These are phyloP conservation scores for Lepidium didymum DNA, from an alignment of 345 rosid genomes.

Conservation along the genomic window DNA sequence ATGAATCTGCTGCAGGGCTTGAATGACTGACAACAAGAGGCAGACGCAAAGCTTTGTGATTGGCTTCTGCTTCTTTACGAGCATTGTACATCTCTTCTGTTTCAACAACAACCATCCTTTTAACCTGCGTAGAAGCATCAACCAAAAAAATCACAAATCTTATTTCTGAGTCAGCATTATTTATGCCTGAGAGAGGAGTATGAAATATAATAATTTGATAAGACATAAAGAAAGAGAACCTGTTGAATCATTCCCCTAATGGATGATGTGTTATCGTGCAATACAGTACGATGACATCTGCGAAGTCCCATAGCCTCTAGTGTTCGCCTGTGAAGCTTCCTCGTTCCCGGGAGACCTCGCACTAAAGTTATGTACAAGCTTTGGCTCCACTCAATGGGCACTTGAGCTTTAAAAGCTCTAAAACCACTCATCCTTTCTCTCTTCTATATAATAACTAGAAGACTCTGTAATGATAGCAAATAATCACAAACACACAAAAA, in stretches of 20 bases:
- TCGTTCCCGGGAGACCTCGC: slow-evolving; percentile 79
- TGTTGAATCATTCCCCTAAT: slow-evolving; percentile 75
- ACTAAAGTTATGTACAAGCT: slow-evolving; percentile 64
- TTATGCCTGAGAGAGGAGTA: background rate
- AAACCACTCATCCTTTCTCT: slow-evolving; percentile 54
- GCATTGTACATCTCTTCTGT: slow-evolving; percentile 78
- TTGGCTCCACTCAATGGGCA: slow-evolving; percentile 59
- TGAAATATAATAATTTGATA: background rate
- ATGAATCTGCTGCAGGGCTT: slow-evolving; percentile 28
- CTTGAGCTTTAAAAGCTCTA: slow-evolving; percentile 65
- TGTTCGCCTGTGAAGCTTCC: slow-evolving; percentile 75
- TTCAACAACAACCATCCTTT: slow-evolving; percentile 66
- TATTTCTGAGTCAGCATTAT: background rate
- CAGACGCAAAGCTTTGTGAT: slow-evolving; percentile 50
- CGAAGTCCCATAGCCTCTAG: slow-evolving; percentile 65
- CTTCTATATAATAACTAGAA: background rate
- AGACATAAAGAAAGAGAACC: slow-evolving; percentile 26
- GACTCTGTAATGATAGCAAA: background rate
- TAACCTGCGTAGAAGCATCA: slow-evolving; percentile 37
- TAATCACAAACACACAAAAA: background rate
- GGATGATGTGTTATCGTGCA: slow-evolving; percentile 55
- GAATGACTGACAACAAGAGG: slow-evolving; percentile 55
- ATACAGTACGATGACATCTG: slow-evolving; percentile 69
- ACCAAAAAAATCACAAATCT: background rate
- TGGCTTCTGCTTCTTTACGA: slow-evolving; percentile 53